Evolutionary conservation across 176 grass and related monocot genomes (phyloP), one percentile per base, ranked within the genome.

Genomic region (Phoenix roebelenii): DNA sequence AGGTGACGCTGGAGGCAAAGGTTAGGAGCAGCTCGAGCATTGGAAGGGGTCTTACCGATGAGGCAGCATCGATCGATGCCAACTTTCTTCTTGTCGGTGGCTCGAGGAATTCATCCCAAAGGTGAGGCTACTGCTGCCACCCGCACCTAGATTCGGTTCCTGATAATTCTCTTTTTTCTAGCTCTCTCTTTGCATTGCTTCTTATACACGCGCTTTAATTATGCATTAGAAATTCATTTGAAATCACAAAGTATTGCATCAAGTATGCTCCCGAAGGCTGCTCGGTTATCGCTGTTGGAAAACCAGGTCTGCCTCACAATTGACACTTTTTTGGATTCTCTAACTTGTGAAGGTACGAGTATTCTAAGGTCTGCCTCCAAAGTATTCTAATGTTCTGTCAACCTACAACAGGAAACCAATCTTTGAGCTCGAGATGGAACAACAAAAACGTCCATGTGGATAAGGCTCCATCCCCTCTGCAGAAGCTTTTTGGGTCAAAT

Each of bases 1-100:
- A 97, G 92, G 79, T 98, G 22, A 92, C 69, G 70, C 82, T 98
- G 84, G 93, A 98, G 72, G 81, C 86, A n/a, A 92, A 91, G 53
- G 84, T 98, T 15, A 69, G 83, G 57, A 79, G 68, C 44, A 79
- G 87, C 64, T 80, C 87, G 16, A 98, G 77, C 64, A 79, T 98
- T 71, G 84, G 79, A 32, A 88, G 60, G 72, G 84, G 84, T 16
- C 81, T 98, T n/a, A 82, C 78, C 4, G 70, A 78, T 44, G 84
- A 92, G 79, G 93, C 87, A 26, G 61, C 73, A 28, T 18, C 65
- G 24, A 72, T 79, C 23, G 76, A 88, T 77, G 84, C 79, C 25
- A 83, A 79, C 51, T 71, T 83, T 61, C 73, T 98, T 50, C 66
- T 92, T 63, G 74, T 98, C 25, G 87, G 93, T 16, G 88, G 78